Percentiles rank a stretch among this genome's conserved stretches.
phyloP scores from a whole-genome alignment of 2,329 filamentous ascomycete species.

The Aspergillus sclerotialis region DNA sequence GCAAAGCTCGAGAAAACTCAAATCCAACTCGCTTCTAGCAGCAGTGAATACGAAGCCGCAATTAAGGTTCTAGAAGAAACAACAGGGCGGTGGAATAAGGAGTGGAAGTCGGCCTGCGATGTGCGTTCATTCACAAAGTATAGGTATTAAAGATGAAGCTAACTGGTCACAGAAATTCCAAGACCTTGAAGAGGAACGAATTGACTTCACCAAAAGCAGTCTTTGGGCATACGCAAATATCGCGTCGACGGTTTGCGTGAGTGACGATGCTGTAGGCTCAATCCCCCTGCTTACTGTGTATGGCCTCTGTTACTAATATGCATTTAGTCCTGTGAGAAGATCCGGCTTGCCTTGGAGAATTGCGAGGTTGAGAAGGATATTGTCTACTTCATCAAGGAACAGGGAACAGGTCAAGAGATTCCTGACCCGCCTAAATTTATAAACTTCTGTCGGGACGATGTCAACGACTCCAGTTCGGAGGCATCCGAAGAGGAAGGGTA shows the following conservation, averaged over 20 bases:
- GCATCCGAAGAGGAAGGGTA: conserved; percentile 89
- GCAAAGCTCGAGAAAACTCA: conserved; percentile 98
- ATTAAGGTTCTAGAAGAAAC: conserved; percentile 94
- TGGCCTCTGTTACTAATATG: conserved; percentile 10
- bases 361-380: conserved; percentile 98
- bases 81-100: conserved; percentile 89
- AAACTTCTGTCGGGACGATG: conserved; percentile 86
- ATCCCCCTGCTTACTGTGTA: background rate
- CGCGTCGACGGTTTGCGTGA: conserved; percentile 93
- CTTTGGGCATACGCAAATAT: conserved; percentile 98
- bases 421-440: conserved; percentile 96
- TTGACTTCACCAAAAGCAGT: conserved; percentile 97
- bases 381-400: conserved; percentile 74
- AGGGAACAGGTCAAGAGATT: conserved; percentile 91
- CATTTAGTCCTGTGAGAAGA: conserved; percentile 77
- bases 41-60: conserved; percentile 86
- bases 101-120: conserved; percentile 95
- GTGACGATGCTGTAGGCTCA: conserved; percentile 68
- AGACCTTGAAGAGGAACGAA: conserved; percentile 91
- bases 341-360: conserved; percentile 83
- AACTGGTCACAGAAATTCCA: conserved; percentile 71
- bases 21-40: conserved; percentile 84
- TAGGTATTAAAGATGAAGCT: conserved; percentile 7
- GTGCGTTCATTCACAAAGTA: conserved; percentile 29
- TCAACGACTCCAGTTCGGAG: conserved; percentile 71